A percentile compares a stretch with the other conserved stretches of the same genome.
phyloP scores from a whole-genome alignment of 257 asterid genomes.

The Plantago ovata region DNA sequence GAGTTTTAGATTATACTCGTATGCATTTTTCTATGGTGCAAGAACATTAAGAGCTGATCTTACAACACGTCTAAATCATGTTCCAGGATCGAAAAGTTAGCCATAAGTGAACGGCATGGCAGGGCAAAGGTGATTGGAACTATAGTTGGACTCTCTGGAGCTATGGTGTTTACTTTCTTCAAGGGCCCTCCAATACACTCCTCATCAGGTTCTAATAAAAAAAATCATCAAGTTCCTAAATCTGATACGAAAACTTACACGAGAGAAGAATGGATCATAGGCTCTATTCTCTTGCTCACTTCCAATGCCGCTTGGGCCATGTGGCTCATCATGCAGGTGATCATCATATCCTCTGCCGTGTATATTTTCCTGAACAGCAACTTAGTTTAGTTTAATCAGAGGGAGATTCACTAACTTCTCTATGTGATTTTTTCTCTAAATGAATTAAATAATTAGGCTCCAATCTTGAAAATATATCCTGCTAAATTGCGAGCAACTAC shows the following conservation, averaged over 20 bases:
- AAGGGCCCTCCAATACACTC: slow-evolving; percentile 54
- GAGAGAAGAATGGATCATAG: slow-evolving; percentile 50
- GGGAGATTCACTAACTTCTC: too few relatives aligned
- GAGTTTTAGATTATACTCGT: not conserved
- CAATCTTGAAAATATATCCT: slow-evolving; percentile 45
- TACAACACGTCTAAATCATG: too few relatives aligned
- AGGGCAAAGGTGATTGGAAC: slow-evolving; percentile 48
- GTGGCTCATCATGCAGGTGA: slow-evolving; percentile 69
- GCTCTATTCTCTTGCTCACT: slow-evolving; percentile 38
- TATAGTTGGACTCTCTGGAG: slow-evolving; percentile 40
- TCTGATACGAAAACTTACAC: slow-evolving; percentile 20
- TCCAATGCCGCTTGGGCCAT: slow-evolving; percentile 42
- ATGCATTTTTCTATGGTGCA: not conserved
- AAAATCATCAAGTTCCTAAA: slow-evolving; percentile 16
- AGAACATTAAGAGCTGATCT: not conserved
- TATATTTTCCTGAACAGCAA: too few relatives aligned
- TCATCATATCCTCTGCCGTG: slow-evolving; percentile 11
- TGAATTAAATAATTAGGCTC: slow-evolving; percentile 23
- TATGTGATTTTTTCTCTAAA: not conserved
- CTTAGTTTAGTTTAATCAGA: too few relatives aligned
- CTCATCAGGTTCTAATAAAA: slow-evolving; percentile 16
- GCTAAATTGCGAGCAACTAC: slow-evolving; percentile 39
- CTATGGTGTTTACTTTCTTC: slow-evolving; percentile 44
- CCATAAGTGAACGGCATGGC: slow-evolving; percentile 35
- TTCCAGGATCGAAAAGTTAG: slow-evolving; percentile 45